phyloP scores from a whole-genome alignment of 352 stramenopile genomes.

The Phytophthora cryptogea region DNA sequence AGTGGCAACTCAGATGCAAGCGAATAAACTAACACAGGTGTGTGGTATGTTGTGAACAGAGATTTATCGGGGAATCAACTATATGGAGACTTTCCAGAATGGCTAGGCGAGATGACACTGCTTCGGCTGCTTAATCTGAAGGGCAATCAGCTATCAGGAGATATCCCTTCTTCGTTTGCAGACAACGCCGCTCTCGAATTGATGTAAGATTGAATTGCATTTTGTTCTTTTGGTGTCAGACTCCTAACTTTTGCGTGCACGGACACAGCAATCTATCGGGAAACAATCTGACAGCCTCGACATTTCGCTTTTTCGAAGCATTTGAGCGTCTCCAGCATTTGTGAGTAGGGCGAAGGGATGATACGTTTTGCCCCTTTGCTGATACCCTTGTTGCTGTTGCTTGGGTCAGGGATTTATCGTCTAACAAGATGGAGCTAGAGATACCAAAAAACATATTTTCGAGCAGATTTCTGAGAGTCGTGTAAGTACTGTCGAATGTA shows the following conservation, averaged over 20 bases:
- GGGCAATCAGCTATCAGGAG: conserved; percentile 48
- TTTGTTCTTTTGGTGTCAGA: not conserved
- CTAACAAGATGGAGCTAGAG: conserved; percentile 46
- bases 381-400: not conserved
- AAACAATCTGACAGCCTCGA: conserved; percentile 40
- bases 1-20: not conserved
- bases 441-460: conserved; percentile 46
- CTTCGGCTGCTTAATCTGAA: conserved; percentile 67
- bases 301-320: conserved; percentile 41
- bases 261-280: conserved; percentile 40
- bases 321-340: conserved; percentile 45
- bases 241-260: not conserved
- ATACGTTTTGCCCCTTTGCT: not conserved
- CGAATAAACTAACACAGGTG: not conserved
- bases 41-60: conserved; percentile 21
- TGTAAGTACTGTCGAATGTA: conserved; percentile 38
- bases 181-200: conserved; percentile 68
- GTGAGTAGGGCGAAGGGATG: conserved; percentile 17
- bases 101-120: conserved; percentile 66
- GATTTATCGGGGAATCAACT: conserved; percentile 64
- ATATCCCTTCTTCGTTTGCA: conserved; percentile 52
- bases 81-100: conserved; percentile 54
- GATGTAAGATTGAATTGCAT: conserved; percentile 34
- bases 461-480: conserved; percentile 46
- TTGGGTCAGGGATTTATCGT: conserved; percentile 46